Percentiles rank a stretch among this genome's conserved stretches.
Evolutionary conservation across 371 early-diverging fungal species (phyloP).

Genomic region (Saksenaea oblongispora): DNA sequence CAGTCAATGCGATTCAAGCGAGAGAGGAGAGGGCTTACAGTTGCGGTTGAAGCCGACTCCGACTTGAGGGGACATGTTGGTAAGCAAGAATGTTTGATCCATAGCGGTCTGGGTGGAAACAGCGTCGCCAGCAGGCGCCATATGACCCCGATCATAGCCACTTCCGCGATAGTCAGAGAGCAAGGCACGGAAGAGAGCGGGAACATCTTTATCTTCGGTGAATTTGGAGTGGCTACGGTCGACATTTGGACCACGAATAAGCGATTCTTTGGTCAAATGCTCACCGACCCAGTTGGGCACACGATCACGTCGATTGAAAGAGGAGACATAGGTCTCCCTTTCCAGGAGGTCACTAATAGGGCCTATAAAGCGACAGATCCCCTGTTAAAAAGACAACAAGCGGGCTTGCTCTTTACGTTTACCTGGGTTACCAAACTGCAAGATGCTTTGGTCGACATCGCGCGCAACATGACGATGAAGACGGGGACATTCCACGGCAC

Average conservation of each 20-base stretch:
- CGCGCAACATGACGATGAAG: conserved; percentile 3
- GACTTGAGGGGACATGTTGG: conserved; percentile 82
- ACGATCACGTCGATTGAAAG: conserved; percentile 71
- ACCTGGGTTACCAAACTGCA: conserved; percentile 52
- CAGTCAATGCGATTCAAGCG: not conserved
- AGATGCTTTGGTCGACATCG: conserved; percentile 6
- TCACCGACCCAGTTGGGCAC: conserved; percentile 85
- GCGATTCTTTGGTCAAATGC: conserved; percentile 68
- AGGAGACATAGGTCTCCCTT: conserved; percentile 53
- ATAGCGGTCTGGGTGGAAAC: conserved; percentile 60
- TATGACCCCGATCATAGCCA: conserved; percentile 84
- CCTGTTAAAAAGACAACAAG: not conserved
- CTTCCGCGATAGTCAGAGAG: conserved; percentile 68
- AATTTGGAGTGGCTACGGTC: conserved; percentile 64
- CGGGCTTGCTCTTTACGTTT: not conserved
- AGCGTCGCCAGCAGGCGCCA: conserved; percentile 80
- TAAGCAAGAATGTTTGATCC: conserved; percentile 75
- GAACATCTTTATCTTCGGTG: conserved; percentile 61
- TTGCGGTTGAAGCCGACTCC: conserved; percentile 82
- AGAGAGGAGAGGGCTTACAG: conserved; percentile 32
- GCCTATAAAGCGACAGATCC: conserved; percentile 24
- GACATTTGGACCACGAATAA: conserved; percentile 52
- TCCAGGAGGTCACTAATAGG: conserved; percentile 51
- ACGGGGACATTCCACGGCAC: not conserved
- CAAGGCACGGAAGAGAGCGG: conserved; percentile 60